phyloP scores from a whole-genome alignment of 345 rosid genomes.

The Lagerstroemia speciosa region DNA sequence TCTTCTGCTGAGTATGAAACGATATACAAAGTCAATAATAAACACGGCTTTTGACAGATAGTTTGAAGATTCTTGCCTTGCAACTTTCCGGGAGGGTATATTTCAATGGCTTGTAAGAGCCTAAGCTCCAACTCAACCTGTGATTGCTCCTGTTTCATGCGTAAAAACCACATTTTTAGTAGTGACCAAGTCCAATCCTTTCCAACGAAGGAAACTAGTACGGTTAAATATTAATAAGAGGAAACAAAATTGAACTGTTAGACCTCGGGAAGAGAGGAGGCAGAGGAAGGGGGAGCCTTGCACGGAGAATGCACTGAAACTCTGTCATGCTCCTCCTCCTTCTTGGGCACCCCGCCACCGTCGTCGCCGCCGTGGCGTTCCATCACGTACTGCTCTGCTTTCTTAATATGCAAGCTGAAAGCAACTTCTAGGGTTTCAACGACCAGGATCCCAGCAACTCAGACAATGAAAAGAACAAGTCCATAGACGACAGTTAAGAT shows the following conservation, averaged over 20 bases:
- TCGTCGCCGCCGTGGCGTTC: conserved; percentile 20
- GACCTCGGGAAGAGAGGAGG: conserved; percentile 90
- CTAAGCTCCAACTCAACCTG: conserved; percentile 94
- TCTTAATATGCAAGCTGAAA: neutral
- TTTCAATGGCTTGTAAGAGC: conserved; percentile 80
- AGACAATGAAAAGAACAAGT: too few species aligned
- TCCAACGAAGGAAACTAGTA: neutral
- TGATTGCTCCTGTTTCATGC: conserved; percentile 56
- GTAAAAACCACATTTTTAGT: neutral
- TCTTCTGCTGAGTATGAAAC: neutral
- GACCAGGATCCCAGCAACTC: too few species aligned
- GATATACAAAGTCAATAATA: neutral
- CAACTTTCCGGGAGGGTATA: conserved; percentile 82
- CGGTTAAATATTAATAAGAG: neutral
- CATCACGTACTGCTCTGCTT: neutral
- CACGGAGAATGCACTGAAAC: conserved; percentile 92
- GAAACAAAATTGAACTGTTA: conserved; percentile 2
- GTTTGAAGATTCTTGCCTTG: conserved; percentile 33
- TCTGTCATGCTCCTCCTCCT: conserved; percentile 81
- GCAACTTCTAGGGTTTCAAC: neutral
- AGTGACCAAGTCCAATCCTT: too few species aligned
- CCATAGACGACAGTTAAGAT: too few species aligned
- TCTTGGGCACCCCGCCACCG: conserved; percentile 26
- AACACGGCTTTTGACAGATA: neutral
- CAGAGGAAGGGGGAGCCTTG: conserved; percentile 92